These are phyloP conservation scores for Apiospora arundinis DNA, from an alignment of 2,329 filamentous ascomycete genomes.

Conservation along the genomic window DNA sequence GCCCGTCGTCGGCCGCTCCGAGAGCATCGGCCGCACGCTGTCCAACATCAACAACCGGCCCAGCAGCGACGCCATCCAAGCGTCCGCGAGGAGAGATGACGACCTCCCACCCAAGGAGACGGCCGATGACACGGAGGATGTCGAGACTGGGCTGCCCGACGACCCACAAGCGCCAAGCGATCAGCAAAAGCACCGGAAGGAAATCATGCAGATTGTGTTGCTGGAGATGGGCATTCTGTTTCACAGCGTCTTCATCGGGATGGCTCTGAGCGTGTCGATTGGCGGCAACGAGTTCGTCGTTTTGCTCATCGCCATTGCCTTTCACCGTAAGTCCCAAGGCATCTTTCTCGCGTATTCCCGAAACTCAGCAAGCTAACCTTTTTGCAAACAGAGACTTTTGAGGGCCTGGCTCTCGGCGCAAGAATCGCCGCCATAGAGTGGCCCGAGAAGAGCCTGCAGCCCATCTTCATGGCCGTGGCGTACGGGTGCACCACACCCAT, in stretches of 20 bases:
- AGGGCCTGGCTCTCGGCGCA: conserved; percentile 67
- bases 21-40: conserved; percentile 43
- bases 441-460: conserved; percentile 50
- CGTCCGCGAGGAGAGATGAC: not conserved
- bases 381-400: conserved; percentile 47
- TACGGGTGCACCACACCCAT: conserved; percentile 69
- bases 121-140: not conserved
- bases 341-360: not conserved
- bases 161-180: conserved; percentile 1
- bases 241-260: conserved; percentile 66
- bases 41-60: conserved; percentile 27
- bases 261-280: conserved; percentile 60
- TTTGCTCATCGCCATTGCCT: conserved; percentile 60
- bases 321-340: conserved; percentile 49
- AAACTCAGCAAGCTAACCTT: not conserved
- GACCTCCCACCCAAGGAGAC: not conserved
- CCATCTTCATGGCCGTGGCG: conserved; percentile 63
- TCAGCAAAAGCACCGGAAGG: conserved; percentile 48
- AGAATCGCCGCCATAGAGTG: conserved; percentile 65
- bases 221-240: conserved; percentile 70
- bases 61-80: not conserved
- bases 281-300: conserved; percentile 54
- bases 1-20: conserved; percentile 41
- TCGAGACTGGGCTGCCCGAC: not conserved
- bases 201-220: conserved; percentile 64